A percentile compares a stretch with the other conserved stretches of the same genome.
phyloP scores from a whole-genome alignment of 768 basidiomycete genomes.

The Suillus tomentosus region DNA sequence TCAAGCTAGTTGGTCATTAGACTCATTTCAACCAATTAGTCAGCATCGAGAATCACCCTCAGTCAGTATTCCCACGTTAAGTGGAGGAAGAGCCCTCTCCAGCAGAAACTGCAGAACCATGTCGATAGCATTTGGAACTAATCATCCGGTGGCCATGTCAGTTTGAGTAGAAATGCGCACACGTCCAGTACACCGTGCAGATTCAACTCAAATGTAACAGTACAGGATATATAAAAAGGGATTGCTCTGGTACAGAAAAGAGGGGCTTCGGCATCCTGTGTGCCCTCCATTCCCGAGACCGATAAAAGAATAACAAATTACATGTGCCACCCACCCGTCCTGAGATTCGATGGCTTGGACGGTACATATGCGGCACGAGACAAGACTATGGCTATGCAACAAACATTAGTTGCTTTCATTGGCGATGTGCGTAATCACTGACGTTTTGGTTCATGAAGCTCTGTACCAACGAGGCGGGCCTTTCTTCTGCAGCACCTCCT shows the following conservation, averaged over 20 bases:
- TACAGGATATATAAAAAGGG: neutral
- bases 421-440: neutral
- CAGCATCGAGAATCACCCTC: too few species aligned
- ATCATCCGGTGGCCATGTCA: neutral
- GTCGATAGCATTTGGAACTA: too few species aligned
- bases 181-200: neutral
- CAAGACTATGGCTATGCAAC: neutral
- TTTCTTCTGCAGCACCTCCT: neutral
- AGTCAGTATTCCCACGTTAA: too few species aligned
- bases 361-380: neutral
- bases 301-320: neutral
- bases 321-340: neutral
- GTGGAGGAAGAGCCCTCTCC: too few species aligned
- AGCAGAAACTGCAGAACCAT: too few species aligned
- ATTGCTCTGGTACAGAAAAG: neutral
- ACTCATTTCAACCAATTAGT: too few species aligned
- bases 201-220: too few species aligned
- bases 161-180: neutral
- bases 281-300: neutral
- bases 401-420: neutral
- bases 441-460: neutral
- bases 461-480: neutral
- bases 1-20: neutral
- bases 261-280: neutral
- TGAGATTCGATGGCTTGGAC: neutral